phyloP scores from a whole-genome alignment of 2,329 filamentous ascomycete genomes.

The Pseudogymnoascus sp. region DNA sequence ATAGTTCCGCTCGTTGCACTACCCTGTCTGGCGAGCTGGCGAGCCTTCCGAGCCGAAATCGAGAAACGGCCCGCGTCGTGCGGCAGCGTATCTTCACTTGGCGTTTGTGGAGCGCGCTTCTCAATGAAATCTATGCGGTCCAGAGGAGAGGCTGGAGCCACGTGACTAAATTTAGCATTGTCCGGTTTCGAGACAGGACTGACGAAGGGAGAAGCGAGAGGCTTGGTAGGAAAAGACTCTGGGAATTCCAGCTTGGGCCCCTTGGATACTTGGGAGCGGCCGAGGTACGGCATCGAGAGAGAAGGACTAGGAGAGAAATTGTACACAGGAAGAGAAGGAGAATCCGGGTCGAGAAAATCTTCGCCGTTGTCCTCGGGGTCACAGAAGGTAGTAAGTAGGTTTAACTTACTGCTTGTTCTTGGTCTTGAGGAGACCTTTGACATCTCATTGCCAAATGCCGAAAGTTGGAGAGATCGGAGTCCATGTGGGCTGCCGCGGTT shows the following conservation, averaged over 20 bases:
- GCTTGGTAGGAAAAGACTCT: conserved; percentile 22
- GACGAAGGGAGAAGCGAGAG: conserved; percentile 27
- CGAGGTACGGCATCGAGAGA: conserved; percentile 35
- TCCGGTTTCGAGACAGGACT: conserved; percentile 33
- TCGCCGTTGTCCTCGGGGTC: conserved; percentile 25
- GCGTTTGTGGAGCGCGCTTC: conserved; percentile 63
- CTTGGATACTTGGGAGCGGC: conserved; percentile 31
- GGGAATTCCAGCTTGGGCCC: conserved; percentile 26
- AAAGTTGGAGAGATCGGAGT: conserved; percentile 23
- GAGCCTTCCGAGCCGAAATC: conserved; percentile 57
- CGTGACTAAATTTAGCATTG: conserved; percentile 47
- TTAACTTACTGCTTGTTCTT: conserved; percentile 32
- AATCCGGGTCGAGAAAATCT: conserved; percentile 26
- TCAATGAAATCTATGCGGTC: conserved; percentile 47
- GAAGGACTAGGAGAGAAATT: conserved; percentile 30
- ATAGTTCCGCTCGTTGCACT: conserved; percentile 36
- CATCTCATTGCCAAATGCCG: conserved; percentile 23
- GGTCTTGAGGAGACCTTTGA: conserved; percentile 20
- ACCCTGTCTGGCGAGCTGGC: conserved; percentile 18
- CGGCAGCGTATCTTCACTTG: conserved; percentile 65
- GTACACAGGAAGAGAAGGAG: conserved; percentile 30
- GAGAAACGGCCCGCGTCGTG: conserved; percentile 78
- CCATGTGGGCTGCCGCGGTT: conserved; percentile 26
- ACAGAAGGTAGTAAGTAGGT: conserved; percentile 24
- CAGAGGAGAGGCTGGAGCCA: conserved; percentile 55